Evolutionary conservation across 2,329 filamentous ascomycete species (phyloP), one percentile per base, ranked within the genome.

Genomic region (Aspergillus texensis): DNA sequence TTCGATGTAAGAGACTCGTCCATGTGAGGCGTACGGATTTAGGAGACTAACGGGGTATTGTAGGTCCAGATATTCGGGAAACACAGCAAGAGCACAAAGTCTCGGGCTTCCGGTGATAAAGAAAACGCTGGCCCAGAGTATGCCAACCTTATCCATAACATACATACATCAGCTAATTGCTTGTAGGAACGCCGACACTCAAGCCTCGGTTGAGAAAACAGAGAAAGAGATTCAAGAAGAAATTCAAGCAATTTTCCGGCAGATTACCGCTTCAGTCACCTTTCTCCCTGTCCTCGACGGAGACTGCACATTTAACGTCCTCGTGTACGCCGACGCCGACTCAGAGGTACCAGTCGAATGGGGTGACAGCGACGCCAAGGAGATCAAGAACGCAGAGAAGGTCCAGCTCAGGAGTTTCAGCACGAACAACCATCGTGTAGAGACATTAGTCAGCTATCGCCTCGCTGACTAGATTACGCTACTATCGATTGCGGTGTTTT

Each of bases 331-430:
- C 58, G 94, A 99, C 76, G 94, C 94, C 21, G 94, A 98, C 79
- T 95, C 91, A 63, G 94, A 98, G 55, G 95, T 99, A 16, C 95
- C 95, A 4, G 90, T 99, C 63, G 95, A 99, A 78, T 99, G 95
- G 95, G 95, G 95, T 54, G 95, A 99, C 81, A 97, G 93, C 70
- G 95, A 98, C 78, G 94, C 94, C 60, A 97, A 97, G 82, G 95
- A 99, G 83, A 97, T 99, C 70, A 85, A 89, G 75, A 92, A 95
- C 72, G 94, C 92, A 48, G 95, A 99, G 83, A 93, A 95, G 75
- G 95, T 99, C 34, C 94, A 97, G 81, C 82, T 99, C 74, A 87
- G 95, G 65, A 96, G 94, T 68, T 99, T 98, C 82, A 97, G 94
- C 79, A 99, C 95, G 19, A 93, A 90, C 68, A 97, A 90, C 72